Conservation (phyloP, 371 early-diverging fungal genomes). For the Parasitella parasitica region DNA sequence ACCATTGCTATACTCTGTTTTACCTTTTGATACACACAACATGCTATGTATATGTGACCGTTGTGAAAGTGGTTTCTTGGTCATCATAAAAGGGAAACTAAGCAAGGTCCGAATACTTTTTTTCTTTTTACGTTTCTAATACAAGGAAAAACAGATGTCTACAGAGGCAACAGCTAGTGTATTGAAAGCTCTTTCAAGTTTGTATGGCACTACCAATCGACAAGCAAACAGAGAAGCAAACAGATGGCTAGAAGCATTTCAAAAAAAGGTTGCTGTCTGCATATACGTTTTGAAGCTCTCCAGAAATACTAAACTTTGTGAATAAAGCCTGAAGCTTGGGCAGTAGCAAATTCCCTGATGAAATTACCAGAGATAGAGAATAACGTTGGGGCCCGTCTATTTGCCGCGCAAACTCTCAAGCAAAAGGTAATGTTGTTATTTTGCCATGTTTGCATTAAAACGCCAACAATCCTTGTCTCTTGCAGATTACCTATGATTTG, state of each 20-base stretch:
- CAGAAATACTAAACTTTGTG: neutral
- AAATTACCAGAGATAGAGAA: slow-evolving; percentile 51
- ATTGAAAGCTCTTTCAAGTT: slow-evolving; percentile 19
- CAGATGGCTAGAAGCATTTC: slow-evolving; percentile 85
- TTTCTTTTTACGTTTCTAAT: too few relatives aligned
- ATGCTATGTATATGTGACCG: too few relatives aligned
- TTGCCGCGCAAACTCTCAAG: slow-evolving; percentile 93
- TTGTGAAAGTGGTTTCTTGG: too few relatives aligned
- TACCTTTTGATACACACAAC: too few relatives aligned
- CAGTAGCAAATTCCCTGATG: slow-evolving; percentile 74
- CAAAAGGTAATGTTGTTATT: slow-evolving; percentile 82
- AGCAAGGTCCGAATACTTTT: too few relatives aligned
- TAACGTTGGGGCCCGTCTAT: slow-evolving; percentile 68
- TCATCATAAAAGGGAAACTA: too few relatives aligned
- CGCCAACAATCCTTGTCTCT: neutral
- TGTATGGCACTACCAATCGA: slow-evolving; percentile 40
- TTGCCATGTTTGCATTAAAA: neutral
- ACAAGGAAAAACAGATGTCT: too few relatives aligned
- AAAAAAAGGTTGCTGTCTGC: slow-evolving; percentile 71
- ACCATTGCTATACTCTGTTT: too few relatives aligned
- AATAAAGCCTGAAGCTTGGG: slow-evolving; percentile 82
- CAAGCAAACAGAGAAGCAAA: slow-evolving; percentile 65
- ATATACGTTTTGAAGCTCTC: neutral
- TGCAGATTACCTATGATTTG: slow-evolving; percentile 78
- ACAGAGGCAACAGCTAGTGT: slow-evolving; percentile 18